Base-by-base conservation (phyloP, 805 yeast species). In the Nakazawaea anatomiae region DNA sequence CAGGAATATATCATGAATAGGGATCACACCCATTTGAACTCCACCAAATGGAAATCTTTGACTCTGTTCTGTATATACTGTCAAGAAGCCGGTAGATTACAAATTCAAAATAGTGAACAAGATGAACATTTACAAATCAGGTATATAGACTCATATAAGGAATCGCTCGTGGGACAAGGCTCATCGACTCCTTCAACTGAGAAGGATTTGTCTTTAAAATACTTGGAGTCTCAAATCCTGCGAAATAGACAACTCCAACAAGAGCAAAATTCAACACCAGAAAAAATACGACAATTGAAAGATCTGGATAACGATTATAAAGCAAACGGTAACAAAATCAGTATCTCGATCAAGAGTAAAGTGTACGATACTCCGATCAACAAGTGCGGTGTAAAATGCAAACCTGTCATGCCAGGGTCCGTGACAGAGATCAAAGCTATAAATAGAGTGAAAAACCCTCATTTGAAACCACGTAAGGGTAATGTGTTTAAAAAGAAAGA, bases 11-110 rank as follows among this genome's bases (percentile, higher is more conserved):
- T 94, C 52, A 76, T 78, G 53, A 88, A 92, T 63, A 80, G 80
- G 59, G 80, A 87, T 52, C 98, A 94, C 65, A 71, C 90, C 9
- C 99, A 92, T 65, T 80, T 94, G 85, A 90, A 89, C 58, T 83
- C 97, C 1, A 94, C 99, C 0, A 74, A 74, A 52, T 94, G 95
- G 89, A 65, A 75, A 3, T 77, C 86, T 1, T 67, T 94, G 44
- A 77, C 89, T 0, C 76, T 79, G 40, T 89, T 92, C 61, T 74
- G 89, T 25, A 75, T 78, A 52, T 69, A 79, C 56, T 66, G 91
- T 55, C 84, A 82, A 1, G 68, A 72, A 10, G 68, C 72, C 18
- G 87, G 88, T 0, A 62, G 76, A 4, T 78, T 89, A 29, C 65
- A 69, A 28, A 84, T 88, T 1, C 71, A 70, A 10, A 66, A 5